phyloP scores from a whole-genome alignment of 1,284 basidiomycete genomes.

The Porodaedalea pini region DNA sequence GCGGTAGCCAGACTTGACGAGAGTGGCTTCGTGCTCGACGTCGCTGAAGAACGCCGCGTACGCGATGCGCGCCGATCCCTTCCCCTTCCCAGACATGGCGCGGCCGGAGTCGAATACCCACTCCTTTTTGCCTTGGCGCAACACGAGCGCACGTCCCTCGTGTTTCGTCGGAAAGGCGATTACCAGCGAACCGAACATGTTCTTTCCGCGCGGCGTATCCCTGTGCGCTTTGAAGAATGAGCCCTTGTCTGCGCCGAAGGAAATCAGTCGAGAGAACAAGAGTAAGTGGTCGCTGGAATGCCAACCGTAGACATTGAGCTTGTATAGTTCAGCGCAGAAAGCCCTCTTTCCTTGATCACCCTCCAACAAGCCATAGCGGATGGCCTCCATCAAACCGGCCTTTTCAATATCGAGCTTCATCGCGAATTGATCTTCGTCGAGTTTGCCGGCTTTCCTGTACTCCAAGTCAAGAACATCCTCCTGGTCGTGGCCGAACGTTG shows the following conservation, averaged over 20 bases:
- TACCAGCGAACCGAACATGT: conserved; percentile 21
- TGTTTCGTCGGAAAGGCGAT: conserved; percentile 15
- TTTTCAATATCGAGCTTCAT: conserved; percentile 8
- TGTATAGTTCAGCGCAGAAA: conserved; percentile 11
- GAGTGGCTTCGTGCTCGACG: conserved; percentile 39
- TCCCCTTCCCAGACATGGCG: neutral
- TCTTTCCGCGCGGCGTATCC: conserved; percentile 16
- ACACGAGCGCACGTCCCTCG: conserved; percentile 16
- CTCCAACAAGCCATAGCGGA: neutral
- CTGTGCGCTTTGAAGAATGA: conserved; percentile 20
- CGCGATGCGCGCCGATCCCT: conserved; percentile 17
- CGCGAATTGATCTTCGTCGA: conserved; percentile 11
- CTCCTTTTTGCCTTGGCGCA: conserved; percentile 7
- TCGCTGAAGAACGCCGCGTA: conserved; percentile 38
- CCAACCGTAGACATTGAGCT: no score
- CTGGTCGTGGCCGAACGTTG: conserved; percentile 12
- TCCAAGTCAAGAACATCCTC: conserved; percentile 13
- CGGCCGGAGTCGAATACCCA: conserved; percentile 8
- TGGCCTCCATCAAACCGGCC: neutral
- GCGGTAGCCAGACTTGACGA: conserved; percentile 36
- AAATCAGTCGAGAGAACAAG: no score
- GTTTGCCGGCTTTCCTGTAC: conserved; percentile 14
- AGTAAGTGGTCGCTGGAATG: no score
- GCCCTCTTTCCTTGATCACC: neutral
- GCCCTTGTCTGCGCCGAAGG: conserved; percentile 14